Percentiles rank a stretch among this genome's conserved stretches.
phyloP scores from a whole-genome alignment of 352 stramenopile species.

The Thraustochytrium sp. region DNA sequence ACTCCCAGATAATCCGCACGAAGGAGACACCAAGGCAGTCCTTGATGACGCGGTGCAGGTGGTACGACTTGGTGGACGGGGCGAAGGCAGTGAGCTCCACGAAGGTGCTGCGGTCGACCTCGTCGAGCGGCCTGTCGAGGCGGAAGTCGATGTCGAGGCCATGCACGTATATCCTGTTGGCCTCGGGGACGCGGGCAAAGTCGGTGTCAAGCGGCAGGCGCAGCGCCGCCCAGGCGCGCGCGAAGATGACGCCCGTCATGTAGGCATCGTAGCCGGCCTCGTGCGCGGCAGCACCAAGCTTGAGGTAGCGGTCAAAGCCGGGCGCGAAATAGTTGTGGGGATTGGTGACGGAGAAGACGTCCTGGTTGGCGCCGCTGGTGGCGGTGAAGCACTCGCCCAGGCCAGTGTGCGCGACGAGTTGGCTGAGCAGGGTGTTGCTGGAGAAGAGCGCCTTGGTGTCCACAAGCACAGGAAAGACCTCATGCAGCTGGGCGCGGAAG shows the following conservation, averaged over 20 bases:
- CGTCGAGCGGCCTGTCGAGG: neutral
- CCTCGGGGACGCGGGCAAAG: neutral
- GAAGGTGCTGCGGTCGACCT: neutral
- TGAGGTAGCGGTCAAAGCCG: conserved; percentile 61
- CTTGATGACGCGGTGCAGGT: neutral
- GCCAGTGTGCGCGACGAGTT: conserved; percentile 61
- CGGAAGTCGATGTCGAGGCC: neutral
- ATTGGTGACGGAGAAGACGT: neutral
- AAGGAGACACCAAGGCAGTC: neutral
- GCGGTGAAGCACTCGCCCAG: conserved; percentile 55
- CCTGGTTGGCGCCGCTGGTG: neutral
- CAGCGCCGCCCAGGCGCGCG: neutral
- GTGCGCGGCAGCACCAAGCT: conserved; percentile 61
- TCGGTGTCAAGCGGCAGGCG: neutral
- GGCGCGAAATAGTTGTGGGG: neutral
- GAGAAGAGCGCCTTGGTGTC: conserved; percentile 69
- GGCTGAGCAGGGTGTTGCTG: conserved; percentile 55
- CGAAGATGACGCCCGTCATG: conserved; percentile 68
- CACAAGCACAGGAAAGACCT: conserved; percentile 67
- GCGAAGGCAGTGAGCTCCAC: conserved; percentile 1
- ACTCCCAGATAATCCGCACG: neutral
- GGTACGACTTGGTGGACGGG: neutral
- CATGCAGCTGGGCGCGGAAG: conserved; percentile 64
- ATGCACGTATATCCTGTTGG: neutral
- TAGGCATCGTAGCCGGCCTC: conserved; percentile 75